phyloP scores from a whole-genome alignment of 2,329 filamentous ascomycete genomes.

The Colletotrichum magnum region DNA sequence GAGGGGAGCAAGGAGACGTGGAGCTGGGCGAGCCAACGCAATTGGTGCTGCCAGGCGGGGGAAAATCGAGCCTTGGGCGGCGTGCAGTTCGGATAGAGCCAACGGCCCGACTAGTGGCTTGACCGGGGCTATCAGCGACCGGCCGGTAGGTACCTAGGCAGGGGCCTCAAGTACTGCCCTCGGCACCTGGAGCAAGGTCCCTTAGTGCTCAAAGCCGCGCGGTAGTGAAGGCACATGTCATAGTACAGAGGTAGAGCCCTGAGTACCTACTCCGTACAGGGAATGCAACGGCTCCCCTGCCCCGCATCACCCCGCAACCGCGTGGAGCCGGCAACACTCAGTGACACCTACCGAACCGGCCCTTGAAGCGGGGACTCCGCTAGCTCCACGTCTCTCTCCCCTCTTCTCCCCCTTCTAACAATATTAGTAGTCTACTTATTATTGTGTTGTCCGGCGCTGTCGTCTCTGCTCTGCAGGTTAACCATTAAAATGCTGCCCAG shows the following conservation, averaged over 20 bases:
- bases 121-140: slow-evolving; percentile 17
- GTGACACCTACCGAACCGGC: neutral
- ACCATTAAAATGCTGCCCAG: neutral
- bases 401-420: neutral
- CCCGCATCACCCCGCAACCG: slow-evolving; percentile 34
- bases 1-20: neutral
- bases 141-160: too few species aligned
- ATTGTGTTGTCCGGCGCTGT: too few species aligned
- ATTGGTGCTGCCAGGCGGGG: slow-evolving; percentile 26
- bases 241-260: too few species aligned
- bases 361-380: slow-evolving; percentile 33
- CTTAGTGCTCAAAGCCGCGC: too few species aligned
- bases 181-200: too few species aligned
- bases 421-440: too few species aligned
- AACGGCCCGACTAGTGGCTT: slow-evolving; percentile 41
- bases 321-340: slow-evolving; percentile 9
- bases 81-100: slow-evolving; percentile 8
- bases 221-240: too few species aligned
- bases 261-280: too few species aligned
- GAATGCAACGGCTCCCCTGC: slow-evolving; percentile 7
- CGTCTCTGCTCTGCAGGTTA: too few species aligned
- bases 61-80: slow-evolving; percentile 1
- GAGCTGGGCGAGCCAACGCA: neutral
- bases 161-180: too few species aligned
- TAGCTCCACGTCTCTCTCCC: slow-evolving; percentile 1